Evolutionary conservation across 768 basidiomycete species (phyloP), one percentile per base, ranked within the genome.

Genomic region (Hemileccinum rubropunctum): DNA sequence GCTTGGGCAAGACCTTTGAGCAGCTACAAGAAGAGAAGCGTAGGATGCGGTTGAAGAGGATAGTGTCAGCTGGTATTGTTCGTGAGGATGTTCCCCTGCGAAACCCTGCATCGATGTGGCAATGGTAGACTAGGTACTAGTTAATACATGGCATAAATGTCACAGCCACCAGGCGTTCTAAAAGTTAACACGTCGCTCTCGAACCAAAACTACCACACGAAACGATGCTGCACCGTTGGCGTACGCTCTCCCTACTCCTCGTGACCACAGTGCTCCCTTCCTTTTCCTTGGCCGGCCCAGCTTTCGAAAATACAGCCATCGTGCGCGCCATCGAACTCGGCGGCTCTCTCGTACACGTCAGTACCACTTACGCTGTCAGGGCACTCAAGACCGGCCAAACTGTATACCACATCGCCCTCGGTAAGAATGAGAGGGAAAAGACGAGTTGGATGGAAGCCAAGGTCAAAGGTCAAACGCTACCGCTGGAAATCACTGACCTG

Each of bases 321-420:
- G 89, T 94, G 28, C 86, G 92, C 61, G 84, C 88, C 6, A 76
- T 93, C 51, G 95, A 97, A 60, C 87, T 97, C 20, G 92, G 88
- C 32, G 95, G 95, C 45, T 78, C 94, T 17, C 78, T 91, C 20
- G 87, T 92, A 48, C 85, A 88, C 73, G 82, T 94, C 75, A 89
- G 84, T 47, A 95, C 94, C 40, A 89, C 91, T 42, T 97, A 87
- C 70, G 83, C 88, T 17, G 81, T 92, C 65, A 88, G 82, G 63
- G 81, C 89, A 33, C 77, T 87, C 38, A 76, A 81, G 55, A 73
- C 80, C 51, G 77, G 73, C 30, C 76, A 83, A 17, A 76, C 75
- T 28, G 73, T 77, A 40, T 93, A 93, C 63, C 81, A 83, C 42
- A 67, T 92, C 57, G 81, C 84, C 14, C 73, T 92, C 26, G 75